Base-by-base conservation (phyloP, 805 yeast species). In the Pichia californica region DNA sequence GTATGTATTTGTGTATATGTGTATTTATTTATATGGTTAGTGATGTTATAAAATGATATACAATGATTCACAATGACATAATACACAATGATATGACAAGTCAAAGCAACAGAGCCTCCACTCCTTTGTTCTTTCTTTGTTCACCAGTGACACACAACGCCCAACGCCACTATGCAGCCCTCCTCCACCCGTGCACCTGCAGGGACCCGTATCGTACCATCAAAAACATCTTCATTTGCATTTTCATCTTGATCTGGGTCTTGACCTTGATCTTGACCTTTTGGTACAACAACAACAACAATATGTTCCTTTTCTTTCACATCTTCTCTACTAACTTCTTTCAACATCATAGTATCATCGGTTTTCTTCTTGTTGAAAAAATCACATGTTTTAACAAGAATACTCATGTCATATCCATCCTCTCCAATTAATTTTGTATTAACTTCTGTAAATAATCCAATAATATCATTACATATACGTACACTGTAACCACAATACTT, bases 401-500 rank as follows among this genome's bases (percentile, higher is more conserved):
- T 57, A 2, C 88, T 73, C 52, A 75, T 77, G 0, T 82, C 69
- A 59, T 88, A 88, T 0, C 95, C 95, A 3, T 70, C 73, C 2
- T 77, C 72, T 1, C 38, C 37, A n/a, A 31, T 31, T 8, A 40
- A 31, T 45, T 20, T 10, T 1, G 70, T 71, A 3, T 81, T 68
- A 37, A 84, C 71, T 54, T 84, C 85, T 14, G 93, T 81, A 62
- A 86, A 88, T 0, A 88, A 61, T 5, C 78, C 66, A 33, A 78
- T 73, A 54, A 88, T 79, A 6, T 67, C 56, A 41, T 70, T 68
- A 3, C 84, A 86, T 10, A 82, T 64, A 44, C 97, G 67, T 2
- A 88, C 89, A 45, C 73, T 75, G 58, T 83, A 88, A 0, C 95
- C 95, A 57, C 76, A 81, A 5, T 83, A 68, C 2, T 77, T 67